These are phyloP conservation scores for Aspergillus bridgeri DNA, from an alignment of 495 filamentous ascomycete genomes.

Conservation along the genomic window DNA sequence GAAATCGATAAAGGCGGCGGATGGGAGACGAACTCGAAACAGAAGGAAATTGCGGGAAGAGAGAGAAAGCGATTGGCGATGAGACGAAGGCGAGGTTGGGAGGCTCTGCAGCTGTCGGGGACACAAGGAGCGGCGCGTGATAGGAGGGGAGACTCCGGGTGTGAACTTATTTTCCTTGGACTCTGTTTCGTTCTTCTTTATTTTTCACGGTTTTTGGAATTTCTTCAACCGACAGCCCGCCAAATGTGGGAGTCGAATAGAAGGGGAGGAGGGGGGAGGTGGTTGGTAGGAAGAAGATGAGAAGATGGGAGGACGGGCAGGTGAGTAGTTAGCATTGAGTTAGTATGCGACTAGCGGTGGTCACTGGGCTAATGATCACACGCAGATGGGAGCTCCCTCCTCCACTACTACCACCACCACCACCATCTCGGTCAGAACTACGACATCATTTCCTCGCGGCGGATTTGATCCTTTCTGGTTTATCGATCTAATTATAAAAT, in stretches of 20 bases:
- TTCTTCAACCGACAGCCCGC: neutral
- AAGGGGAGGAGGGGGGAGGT: neutral
- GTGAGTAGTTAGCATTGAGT: neutral
- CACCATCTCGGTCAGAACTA: too few species aligned
- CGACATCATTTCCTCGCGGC: neutral
- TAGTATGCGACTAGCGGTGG: neutral
- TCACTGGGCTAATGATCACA: neutral
- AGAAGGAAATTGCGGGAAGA: conserved; percentile 1
- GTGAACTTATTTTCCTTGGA: conserved; percentile 1
- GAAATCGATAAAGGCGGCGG: neutral
- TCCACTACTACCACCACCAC: neutral
- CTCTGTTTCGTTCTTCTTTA: neutral
- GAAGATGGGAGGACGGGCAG: neutral
- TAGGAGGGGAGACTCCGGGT: conserved; percentile 11
- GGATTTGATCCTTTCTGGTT: neutral
- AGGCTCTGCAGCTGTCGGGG: conserved; percentile 17
- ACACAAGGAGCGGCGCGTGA: conserved; percentile 14
- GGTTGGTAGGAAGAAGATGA: neutral
- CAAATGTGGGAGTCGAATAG: neutral
- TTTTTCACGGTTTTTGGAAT: neutral
- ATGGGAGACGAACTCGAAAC: neutral
- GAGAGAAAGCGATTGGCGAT: conserved; percentile 16
- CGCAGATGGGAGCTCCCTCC: neutral
- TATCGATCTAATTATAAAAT: neutral
- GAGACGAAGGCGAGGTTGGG: conserved; percentile 12